phyloP scores from a whole-genome alignment of 1,284 basidiomycete species.

The Leucoagaricus sp. region DNA sequence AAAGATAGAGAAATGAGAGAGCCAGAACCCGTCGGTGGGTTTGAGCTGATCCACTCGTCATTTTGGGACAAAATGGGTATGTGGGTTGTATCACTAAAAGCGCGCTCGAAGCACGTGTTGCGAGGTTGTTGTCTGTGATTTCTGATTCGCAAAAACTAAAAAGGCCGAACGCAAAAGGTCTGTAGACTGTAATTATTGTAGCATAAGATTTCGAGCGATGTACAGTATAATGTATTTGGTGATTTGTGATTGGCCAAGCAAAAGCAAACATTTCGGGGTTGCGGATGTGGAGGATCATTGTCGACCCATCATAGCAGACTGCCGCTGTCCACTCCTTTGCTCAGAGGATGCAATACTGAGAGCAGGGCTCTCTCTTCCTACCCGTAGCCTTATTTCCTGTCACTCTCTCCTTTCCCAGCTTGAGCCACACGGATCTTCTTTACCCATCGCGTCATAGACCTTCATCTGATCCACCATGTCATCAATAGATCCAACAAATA shows the following conservation, averaged over 20 bases:
- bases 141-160: background rate
- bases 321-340: background rate
- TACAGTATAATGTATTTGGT: background rate
- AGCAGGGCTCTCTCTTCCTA: conserved; percentile 13
- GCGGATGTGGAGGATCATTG: background rate
- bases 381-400: background rate
- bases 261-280: conserved; percentile 10
- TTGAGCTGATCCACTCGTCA: conserved; percentile 2
- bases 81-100: conserved; percentile 4
- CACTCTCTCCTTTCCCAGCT: background rate
- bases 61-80: conserved; percentile 13
- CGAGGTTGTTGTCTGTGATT: conserved; percentile 4
- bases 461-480: conserved; percentile 1
- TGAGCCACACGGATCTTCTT: background rate
- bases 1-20: background rate
- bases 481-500: conserved; percentile 3
- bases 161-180: background rate
- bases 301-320: conserved; percentile 1
- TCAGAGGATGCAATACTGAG: conserved; percentile 13
- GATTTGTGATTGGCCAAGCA: conserved; percentile 10
- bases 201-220: background rate
- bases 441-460: background rate
- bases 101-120: background rate
- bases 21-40: background rate
- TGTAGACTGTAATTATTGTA: conserved; percentile 3